Percentiles rank a stretch among this genome's conserved stretches.
phyloP scores from a whole-genome alignment of 305 asterid species.

The Stenogyne calaminthoides region DNA sequence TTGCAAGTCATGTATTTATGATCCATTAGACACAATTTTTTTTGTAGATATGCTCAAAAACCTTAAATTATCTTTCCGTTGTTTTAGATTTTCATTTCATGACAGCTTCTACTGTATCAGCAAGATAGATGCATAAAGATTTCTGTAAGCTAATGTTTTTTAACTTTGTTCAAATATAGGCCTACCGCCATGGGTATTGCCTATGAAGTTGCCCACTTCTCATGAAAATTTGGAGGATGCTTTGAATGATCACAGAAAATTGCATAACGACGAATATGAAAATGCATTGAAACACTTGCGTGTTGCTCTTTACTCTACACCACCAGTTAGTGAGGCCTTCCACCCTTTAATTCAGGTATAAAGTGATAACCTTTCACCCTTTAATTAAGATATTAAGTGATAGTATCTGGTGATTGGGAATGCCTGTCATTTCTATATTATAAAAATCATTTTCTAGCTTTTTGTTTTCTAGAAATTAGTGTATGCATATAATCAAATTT shows the following conservation, averaged over 20 bases:
- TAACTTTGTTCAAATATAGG: constrained; percentile 43
- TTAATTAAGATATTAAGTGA: constrained; percentile 66
- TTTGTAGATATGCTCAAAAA: neutral
- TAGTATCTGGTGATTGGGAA: constrained; percentile 13
- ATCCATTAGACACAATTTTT: neutral
- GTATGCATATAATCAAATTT: neutral
- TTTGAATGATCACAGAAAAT: constrained; percentile 43
- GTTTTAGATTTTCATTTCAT: constrained; percentile 14
- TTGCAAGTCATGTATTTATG: neutral
- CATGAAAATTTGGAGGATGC: constrained; percentile 63
- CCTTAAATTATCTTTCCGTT: neutral
- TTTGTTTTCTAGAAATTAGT: neutral
- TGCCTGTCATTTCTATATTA: constrained; percentile 9
- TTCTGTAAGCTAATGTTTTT: constrained; percentile 26
- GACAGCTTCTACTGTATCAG: constrained; percentile 15
- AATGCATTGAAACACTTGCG: constrained; percentile 63
- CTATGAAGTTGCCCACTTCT: constrained; percentile 61
- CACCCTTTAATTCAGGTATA: constrained; percentile 88
- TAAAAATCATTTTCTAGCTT: neutral
- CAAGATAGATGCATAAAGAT: constrained; percentile 19
- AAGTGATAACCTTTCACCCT: constrained; percentile 59
- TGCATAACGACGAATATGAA: constrained; percentile 50
- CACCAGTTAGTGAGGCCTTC: constrained; percentile 72
- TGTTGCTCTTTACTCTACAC: constrained; percentile 57
- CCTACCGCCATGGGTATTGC: constrained; percentile 79